Conservation (phyloP, 1,139 yeast species). For the Pichia sp. region DNA sequence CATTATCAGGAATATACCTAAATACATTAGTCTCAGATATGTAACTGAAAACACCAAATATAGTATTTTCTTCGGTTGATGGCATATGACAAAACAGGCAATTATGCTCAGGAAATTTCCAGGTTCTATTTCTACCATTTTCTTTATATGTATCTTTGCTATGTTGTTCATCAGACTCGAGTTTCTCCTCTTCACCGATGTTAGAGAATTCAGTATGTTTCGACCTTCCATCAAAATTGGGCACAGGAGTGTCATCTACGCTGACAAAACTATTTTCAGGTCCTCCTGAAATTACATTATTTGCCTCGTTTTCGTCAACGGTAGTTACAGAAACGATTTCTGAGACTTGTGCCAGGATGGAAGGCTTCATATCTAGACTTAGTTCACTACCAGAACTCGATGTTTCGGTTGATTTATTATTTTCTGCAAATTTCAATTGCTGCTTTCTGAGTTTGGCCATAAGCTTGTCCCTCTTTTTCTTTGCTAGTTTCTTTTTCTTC, state of each 20-base stretch:
- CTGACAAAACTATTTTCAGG: no score
- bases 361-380: background rate
- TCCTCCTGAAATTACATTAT: no score
- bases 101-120: constrained; percentile 73
- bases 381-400: background rate
- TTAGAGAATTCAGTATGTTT: no score
- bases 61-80: constrained; percentile 48
- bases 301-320: constrained; percentile 5
- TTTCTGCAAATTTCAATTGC: constrained; percentile 28
- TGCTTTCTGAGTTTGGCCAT: constrained; percentile 48
- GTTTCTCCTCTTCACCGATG: no score
- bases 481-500: constrained; percentile 39
- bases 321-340: constrained; percentile 9
- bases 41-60: constrained; percentile 67
- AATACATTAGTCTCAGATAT: constrained; percentile 53
- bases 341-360: background rate
- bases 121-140: constrained; percentile 25
- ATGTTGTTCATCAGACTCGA: background rate
- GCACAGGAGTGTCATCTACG: no score
- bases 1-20: constrained; percentile 55
- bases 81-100: constrained; percentile 90
- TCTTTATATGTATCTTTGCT: constrained; percentile 16
- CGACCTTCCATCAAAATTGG: no score
- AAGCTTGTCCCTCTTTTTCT: constrained; percentile 39
- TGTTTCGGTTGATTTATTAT: constrained; percentile 23